Conservation (phyloP, 73 alveolate genomes). For the Uronychia binucleata region DNA sequence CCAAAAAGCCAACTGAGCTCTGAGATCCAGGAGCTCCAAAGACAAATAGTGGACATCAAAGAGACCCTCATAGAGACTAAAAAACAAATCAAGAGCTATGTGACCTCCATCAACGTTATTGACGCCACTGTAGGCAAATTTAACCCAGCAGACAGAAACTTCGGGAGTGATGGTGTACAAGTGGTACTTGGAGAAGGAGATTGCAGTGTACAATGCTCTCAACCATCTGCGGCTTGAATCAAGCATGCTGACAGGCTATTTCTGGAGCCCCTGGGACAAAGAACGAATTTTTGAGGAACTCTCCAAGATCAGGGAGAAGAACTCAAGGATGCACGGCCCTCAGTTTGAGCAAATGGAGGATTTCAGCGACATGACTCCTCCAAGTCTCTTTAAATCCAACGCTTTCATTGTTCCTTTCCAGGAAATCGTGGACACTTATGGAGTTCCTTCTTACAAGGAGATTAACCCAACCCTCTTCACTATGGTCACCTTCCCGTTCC, state of each 20-base stretch:
- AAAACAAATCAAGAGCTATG: slow-evolving; percentile 52
- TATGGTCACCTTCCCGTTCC: slow-evolving; percentile 95
- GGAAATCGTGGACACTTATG: slow-evolving; percentile 94
- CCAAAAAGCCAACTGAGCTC: slow-evolving; percentile 49
- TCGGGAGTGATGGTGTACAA: slow-evolving; percentile 68
- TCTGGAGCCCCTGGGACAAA: slow-evolving; percentile 77
- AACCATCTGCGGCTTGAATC: slow-evolving; percentile 54
- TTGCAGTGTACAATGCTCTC: slow-evolving; percentile 57
- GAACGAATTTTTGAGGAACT: not conserved
- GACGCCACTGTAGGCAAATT: slow-evolving; percentile 10
- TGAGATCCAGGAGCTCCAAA: slow-evolving; percentile 55
- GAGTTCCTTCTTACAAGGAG: slow-evolving; percentile 96
- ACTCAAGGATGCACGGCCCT: slow-evolving; percentile 43
- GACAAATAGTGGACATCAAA: slow-evolving; percentile 42
- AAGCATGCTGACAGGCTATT: slow-evolving; percentile 66
- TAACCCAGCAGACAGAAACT: slow-evolving; percentile 31
- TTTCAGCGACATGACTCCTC: slow-evolving; percentile 43
- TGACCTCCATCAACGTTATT: slow-evolving; percentile 38
- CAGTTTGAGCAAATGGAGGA: not conserved
- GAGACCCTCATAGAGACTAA: slow-evolving; percentile 60
- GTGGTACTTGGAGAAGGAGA: slow-evolving; percentile 71
- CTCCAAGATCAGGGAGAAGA: not conserved
- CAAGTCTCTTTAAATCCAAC: slow-evolving; percentile 85
- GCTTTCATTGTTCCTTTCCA: slow-evolving; percentile 86
- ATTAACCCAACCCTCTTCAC: slow-evolving; percentile 96